Evolutionary conservation across 805 yeast genomes (phyloP), one percentile per base, ranked within the genome.

Genomic region (Ogataea minuta): DNA sequence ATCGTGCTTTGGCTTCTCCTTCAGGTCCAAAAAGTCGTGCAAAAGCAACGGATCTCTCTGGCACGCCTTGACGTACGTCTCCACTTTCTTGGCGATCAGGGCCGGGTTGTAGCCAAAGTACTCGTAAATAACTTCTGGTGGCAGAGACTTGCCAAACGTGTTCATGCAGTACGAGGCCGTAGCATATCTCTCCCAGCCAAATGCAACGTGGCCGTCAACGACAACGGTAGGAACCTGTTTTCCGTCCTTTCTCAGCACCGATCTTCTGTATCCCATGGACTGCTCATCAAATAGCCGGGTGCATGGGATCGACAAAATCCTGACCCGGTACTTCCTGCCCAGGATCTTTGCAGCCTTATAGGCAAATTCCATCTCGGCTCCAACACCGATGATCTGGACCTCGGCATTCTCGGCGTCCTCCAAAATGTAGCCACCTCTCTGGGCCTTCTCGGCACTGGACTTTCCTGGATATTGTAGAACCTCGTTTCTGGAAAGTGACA

Each of bases 141-240:
- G 86, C 64, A 95, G 97, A 44, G 97, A 89, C 51, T 90, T 93
- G 76, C 99, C 99, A 66, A 91, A 93, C 69, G 87, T 80, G 79
- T 88, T 80, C 63, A 93, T 76, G 68, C 97, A 96, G 62, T 91
- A 87, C 66, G 89, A 95, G 74, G 87, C 95, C 72, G 95, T 98
- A 43, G 97, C 79, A 73, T 89, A 93, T 70, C 82, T 85, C 57
- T 81, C 76, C 99, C 99, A 93, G 41, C 96, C 96, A 56, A 74
- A 71, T 34, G 96, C 80, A 44, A 95, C 70, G 78, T 88, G 76
- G 36, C 87, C 98, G 78, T 93, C 99, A 52, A 91, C 86, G 41
- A 96, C 86, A 66, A 93, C 53, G 59, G 88, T 81, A 66, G 98
- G 98, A 41, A 85, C 80, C 59, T 91, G 48, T 14, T 39, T 41